Evolutionary conservation across 805 yeast genomes (phyloP), one percentile per base, ranked within the genome.

Genomic region (Blastobotrys chiropterorum): DNA sequence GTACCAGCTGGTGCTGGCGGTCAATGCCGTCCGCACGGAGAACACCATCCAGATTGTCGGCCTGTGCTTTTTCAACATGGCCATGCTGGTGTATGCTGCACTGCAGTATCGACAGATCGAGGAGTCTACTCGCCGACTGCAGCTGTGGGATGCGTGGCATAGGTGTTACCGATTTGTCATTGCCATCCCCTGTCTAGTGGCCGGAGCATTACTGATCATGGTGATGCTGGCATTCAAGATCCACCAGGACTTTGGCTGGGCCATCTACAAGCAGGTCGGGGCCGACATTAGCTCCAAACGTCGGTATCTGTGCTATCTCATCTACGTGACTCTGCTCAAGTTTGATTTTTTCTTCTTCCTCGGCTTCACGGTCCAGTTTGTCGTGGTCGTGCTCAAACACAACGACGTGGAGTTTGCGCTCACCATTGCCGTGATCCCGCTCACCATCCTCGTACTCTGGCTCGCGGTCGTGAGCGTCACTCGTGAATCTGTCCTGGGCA

Each of bases 301-400:
- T 4, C 62, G 73, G 58, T 74, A 71, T 56, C 41, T 54, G 48
- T 46, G 43, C 30, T 60, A 59, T 42, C 54, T 58, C 49, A 59
- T 77, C 50, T 76, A 73, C 61, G 61, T 68, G 43, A 59, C 70
- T 13, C 59, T 72, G 41, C 59, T 72, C 21, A 66, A 70, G 49
- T 72, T 72, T 47, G 76, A 72, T 54, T 68, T 73, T 43, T 77
- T 75, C 67, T 77, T 75, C 65, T 76, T 77, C 53, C 60, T 75
- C 20, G 80, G 77, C 1, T 76, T 76, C 62, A 74, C 79, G 1
- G 65, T 76, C 20, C 81, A 76, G 57, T 77, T 74, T 56, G 60
- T 73, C 20, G 77, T 74, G 42, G 73, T 76, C 34, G 73, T 76
- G 65, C 63, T 75, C 13, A 57, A 63, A 41, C 62, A 67, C 26